Conservation (phyloP, 2,329 filamentous ascomycete species). For the Aspergillus persii region DNA sequence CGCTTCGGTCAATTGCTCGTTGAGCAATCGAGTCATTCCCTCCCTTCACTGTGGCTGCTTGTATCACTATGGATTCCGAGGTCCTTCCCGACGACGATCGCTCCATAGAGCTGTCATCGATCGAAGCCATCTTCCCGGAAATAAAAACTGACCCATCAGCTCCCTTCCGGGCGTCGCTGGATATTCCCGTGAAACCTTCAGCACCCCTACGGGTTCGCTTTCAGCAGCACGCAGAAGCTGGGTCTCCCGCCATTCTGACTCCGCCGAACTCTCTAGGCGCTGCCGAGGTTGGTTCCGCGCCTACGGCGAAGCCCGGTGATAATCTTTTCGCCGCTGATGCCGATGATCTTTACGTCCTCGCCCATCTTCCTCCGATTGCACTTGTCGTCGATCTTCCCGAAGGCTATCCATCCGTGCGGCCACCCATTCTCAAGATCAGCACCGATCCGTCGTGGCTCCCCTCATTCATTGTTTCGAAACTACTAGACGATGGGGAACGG, state of each 20-base stretch:
- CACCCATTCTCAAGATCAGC: slow-evolving; percentile 51
- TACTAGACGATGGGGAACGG: slow-evolving; percentile 47
- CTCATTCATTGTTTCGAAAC: slow-evolving; percentile 38
- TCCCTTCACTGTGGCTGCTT: background rate
- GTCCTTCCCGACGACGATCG: slow-evolving; percentile 53
- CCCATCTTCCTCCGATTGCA: slow-evolving; percentile 56
- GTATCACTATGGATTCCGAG: slow-evolving; percentile 33
- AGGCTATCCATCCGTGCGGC: slow-evolving; percentile 54
- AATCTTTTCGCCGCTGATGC: slow-evolving; percentile 16
- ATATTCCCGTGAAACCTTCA: slow-evolving; percentile 55
- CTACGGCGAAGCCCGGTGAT: slow-evolving; percentile 23
- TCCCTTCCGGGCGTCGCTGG: slow-evolving; percentile 52
- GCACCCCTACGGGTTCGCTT: slow-evolving; percentile 51
- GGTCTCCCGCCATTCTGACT: slow-evolving; percentile 35
- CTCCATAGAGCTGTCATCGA: slow-evolving; percentile 57
- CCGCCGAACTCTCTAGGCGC: slow-evolving; percentile 43
- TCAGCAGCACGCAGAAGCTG: slow-evolving; percentile 33
- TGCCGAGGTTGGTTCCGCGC: slow-evolving; percentile 15
- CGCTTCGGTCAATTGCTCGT: background rate
- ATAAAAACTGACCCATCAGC: slow-evolving; percentile 48
- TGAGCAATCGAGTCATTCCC: slow-evolving; percentile 1
- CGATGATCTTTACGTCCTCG: slow-evolving; percentile 47
- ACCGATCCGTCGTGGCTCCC: slow-evolving; percentile 56
- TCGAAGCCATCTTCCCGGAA: slow-evolving; percentile 63
- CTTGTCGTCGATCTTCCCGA: slow-evolving; percentile 54